Evolutionary conservation across 345 rosid species (phyloP).

Genomic region (Syzygium jambos): DNA sequence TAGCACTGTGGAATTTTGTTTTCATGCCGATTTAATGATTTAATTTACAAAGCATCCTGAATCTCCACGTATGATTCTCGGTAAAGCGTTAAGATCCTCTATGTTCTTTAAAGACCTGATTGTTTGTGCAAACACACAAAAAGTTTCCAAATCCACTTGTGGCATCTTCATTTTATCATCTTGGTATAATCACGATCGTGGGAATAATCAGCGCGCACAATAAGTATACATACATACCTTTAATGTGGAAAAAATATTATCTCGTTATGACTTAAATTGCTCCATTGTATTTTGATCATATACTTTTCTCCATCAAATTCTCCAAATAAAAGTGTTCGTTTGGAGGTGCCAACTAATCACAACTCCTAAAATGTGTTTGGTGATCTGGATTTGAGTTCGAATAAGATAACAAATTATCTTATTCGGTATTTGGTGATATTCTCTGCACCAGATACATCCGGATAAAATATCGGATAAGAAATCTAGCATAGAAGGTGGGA

Average conservation of each 20-base stretch:
- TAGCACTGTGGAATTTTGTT: background rate
- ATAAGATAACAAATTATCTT: too few relatives aligned
- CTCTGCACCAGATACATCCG: too few relatives aligned
- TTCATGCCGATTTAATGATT: background rate
- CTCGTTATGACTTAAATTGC: background rate
- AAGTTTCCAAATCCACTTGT: background rate
- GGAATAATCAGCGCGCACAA: too few relatives aligned
- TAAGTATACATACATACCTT: too few relatives aligned
- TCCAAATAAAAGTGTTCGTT: background rate
- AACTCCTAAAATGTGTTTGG: too few relatives aligned
- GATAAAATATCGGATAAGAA: too few relatives aligned
- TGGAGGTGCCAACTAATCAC: background rate
- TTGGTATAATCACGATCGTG: background rate
- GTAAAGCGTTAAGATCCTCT: background rate
- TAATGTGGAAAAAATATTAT: background rate
- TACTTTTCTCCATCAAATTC: background rate
- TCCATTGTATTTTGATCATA: background rate
- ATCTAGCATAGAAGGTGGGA: too few relatives aligned
- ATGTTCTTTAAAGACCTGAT: background rate
- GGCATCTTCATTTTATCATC: background rate
- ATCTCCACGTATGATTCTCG: background rate
- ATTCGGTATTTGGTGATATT: too few relatives aligned
- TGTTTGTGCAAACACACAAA: background rate
- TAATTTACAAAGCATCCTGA: background rate
- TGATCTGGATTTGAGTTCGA: too few relatives aligned